Percentiles rank a stretch among this genome's conserved stretches.
phyloP scores from a whole-genome alignment of 768 basidiomycete species.

The Epithele typhae region DNA sequence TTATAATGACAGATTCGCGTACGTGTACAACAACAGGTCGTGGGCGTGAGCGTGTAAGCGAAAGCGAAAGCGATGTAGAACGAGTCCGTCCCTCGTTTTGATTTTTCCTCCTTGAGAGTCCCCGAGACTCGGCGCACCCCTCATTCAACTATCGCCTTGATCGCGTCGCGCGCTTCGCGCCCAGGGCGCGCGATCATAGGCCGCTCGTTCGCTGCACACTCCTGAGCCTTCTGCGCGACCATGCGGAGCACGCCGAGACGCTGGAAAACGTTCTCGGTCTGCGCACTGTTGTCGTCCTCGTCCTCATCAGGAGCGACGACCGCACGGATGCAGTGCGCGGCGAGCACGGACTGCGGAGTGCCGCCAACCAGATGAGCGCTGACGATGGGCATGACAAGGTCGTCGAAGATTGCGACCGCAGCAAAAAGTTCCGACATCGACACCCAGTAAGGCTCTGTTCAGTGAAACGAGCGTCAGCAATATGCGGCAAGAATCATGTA shows the following conservation, averaged over 20 bases:
- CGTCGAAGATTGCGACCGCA: slow-evolving; percentile 57
- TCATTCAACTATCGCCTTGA: slow-evolving; percentile 27
- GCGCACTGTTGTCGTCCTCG: slow-evolving; percentile 21
- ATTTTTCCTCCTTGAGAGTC: not conserved
- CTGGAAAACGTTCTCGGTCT: slow-evolving; percentile 56
- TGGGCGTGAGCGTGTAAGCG: too few species aligned
- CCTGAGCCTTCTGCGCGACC: slow-evolving; percentile 71
- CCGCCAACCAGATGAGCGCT: slow-evolving; percentile 64
- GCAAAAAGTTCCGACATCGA: slow-evolving; percentile 61
- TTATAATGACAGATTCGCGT: too few species aligned
- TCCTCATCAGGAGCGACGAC: slow-evolving; percentile 49
- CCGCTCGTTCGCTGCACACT: slow-evolving; percentile 63
- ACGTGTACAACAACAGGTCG: too few species aligned
- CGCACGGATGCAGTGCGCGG: slow-evolving; percentile 57
- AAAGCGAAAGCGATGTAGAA: not conserved
- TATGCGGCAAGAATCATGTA: not conserved
- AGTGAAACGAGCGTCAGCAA: not conserved
- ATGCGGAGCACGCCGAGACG: slow-evolving; percentile 53
- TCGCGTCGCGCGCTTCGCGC: slow-evolving; percentile 73
- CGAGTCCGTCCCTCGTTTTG: not conserved
- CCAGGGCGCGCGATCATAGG: slow-evolving; percentile 75
- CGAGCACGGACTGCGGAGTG: slow-evolving; percentile 60
- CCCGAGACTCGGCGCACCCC: too few species aligned
- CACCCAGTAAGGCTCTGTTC: slow-evolving; percentile 67
- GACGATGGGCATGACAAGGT: slow-evolving; percentile 61